These are phyloP conservation scores for Phytophthora uliginosa DNA, from an alignment of 352 stramenopile species.

Conservation along the genomic window DNA sequence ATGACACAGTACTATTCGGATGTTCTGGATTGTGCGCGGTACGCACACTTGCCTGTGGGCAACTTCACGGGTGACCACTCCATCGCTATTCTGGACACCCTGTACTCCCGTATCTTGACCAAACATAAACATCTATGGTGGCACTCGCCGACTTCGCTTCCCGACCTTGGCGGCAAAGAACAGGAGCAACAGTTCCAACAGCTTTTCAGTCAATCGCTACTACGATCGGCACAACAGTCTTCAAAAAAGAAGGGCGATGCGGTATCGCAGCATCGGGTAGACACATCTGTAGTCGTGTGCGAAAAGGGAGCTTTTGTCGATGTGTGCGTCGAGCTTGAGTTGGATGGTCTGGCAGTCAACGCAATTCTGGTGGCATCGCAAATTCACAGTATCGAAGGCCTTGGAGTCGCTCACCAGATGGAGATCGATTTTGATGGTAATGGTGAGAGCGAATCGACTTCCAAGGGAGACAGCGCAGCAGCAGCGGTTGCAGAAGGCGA, in stretches of 20 bases:
- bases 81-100: conserved; percentile 94
- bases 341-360: conserved; percentile 83
- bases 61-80: conserved; percentile 95
- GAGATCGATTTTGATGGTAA: conserved; percentile 73
- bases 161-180: conserved; percentile 92
- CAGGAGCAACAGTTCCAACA: conserved; percentile 92
- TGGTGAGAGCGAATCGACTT: conserved; percentile 18
- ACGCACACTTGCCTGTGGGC: conserved; percentile 95
- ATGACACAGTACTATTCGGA: conserved; percentile 94
- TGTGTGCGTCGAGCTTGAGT: conserved; percentile 78
- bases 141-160: conserved; percentile 91
- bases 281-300: conserved; percentile 84
- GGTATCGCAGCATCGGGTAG: conserved; percentile 43
- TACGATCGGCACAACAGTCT: conserved; percentile 29
- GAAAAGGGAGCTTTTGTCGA: conserved; percentile 93
- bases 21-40: conserved; percentile 84
- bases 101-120: conserved; percentile 93
- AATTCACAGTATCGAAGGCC: conserved; percentile 79
- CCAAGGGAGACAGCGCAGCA: conserved; percentile 16
- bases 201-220: conserved; percentile 58
- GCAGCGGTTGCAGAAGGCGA: conserved; percentile 50
- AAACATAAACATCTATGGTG: conserved; percentile 97
- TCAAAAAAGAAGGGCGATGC: conserved; percentile 23
- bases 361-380: conserved; percentile 78
- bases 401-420: conserved; percentile 66